Conservation (phyloP, 2,329 filamentous ascomycete genomes). For the Ramularia collo-cygni region DNA sequence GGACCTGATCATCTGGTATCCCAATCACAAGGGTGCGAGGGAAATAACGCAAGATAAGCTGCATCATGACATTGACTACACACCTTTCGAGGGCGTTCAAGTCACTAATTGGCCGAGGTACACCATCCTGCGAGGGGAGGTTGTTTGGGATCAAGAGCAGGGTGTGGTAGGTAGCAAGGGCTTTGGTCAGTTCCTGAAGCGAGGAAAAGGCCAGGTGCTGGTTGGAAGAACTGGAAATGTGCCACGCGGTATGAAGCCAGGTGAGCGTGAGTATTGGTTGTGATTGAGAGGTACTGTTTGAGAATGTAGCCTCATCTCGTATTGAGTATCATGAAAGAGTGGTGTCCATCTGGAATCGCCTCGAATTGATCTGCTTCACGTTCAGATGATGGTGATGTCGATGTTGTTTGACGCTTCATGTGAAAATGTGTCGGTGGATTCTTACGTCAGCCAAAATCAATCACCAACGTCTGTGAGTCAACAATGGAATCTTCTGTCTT, state of each 20-base stretch:
- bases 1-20: constrained; percentile 40
- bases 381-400: no score
- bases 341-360: no score
- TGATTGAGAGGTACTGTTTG: constrained; percentile 3
- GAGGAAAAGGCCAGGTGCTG: constrained; percentile 29
- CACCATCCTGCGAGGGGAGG: constrained; percentile 51
- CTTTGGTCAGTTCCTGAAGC: constrained; percentile 33
- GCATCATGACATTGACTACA: constrained; percentile 58
- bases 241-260: constrained; percentile 25
- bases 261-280: constrained; percentile 28
- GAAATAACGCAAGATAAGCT: constrained; percentile 40
- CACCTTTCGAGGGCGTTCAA: constrained; percentile 53
- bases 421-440: no score
- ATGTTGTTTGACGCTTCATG: no score
- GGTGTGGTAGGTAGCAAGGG: constrained; percentile 35
- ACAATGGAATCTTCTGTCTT: no score
- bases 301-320: no score
- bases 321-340: no score
- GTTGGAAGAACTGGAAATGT: constrained; percentile 24
- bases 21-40: constrained; percentile 21
- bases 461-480: no score
- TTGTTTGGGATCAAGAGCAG: constrained; percentile 53
- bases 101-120: constrained; percentile 56
- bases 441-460: no score
- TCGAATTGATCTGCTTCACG: no score